Evolutionary conservation across 2,329 filamentous ascomycete species (phyloP).

Genomic region (Aspergillus melleus): DNA sequence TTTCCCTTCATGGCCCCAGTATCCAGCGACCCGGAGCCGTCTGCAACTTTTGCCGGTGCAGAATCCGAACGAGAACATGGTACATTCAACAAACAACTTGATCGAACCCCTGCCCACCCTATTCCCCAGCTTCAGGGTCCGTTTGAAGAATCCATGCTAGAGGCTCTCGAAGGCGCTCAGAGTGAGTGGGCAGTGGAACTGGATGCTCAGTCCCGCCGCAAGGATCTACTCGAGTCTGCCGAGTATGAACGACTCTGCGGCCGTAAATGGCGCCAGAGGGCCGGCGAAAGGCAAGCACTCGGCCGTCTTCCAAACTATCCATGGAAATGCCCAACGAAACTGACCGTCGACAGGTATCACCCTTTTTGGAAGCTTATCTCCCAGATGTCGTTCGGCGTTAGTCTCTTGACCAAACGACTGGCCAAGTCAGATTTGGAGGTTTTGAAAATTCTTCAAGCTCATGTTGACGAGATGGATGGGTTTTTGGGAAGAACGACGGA

Average conservation of each 20-base stretch:
- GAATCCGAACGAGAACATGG: conserved; percentile 1
- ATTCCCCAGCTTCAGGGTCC: conserved; percentile 45
- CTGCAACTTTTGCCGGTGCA: conserved; percentile 6
- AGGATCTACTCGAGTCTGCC: conserved; percentile 66
- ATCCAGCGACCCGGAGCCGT: conserved; percentile 1
- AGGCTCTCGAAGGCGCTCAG: conserved; percentile 29
- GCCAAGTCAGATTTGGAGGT: conserved; percentile 89
- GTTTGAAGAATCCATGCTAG: conserved; percentile 48
- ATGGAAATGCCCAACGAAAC: neutral
- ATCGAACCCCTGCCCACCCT: conserved; percentile 38
- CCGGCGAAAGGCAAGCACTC: conserved; percentile 55
- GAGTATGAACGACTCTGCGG: conserved; percentile 71
- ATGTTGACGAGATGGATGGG: conserved; percentile 91
- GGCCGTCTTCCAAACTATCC: neutral
- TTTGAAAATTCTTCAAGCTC: conserved; percentile 81
- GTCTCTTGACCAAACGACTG: conserved; percentile 78
- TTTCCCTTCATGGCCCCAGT: conserved; percentile 11
- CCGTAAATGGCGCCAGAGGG: conserved; percentile 72
- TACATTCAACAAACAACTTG: conserved; percentile 6
- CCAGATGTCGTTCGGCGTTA: conserved; percentile 91
- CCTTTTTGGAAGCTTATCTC: conserved; percentile 87
- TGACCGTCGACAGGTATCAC: conserved; percentile 61
- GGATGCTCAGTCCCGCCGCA: conserved; percentile 55
- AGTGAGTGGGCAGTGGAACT: conserved; percentile 34
- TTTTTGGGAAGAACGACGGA: conserved; percentile 85